Base-by-base conservation (phyloP, 768 basidiomycete genomes). In the Cystofilobasidium macerans region DNA sequence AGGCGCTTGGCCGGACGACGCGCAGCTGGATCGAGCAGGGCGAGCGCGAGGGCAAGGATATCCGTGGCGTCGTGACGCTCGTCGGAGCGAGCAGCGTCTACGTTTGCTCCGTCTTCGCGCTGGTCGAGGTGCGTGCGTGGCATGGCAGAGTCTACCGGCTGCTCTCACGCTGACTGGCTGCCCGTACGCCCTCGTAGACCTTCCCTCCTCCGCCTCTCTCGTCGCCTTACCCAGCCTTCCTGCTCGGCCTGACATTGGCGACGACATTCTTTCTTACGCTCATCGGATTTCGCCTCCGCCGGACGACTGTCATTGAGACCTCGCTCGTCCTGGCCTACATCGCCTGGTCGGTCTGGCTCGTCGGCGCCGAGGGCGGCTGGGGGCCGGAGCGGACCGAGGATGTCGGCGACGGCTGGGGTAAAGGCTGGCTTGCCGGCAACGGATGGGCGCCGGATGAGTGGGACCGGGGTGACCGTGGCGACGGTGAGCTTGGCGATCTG, bases 231-330 rank as follows among this genome's bases (percentile, higher is more conserved):
- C 87, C 90, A 13, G 88, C 92, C 1, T 93, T 92, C 2, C 79
- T 97, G 13, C 80, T 97, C 22, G 93, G 93, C 3, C 86, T 86
- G 2, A 88, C 89, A 2, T 78, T 94, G 65, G 90, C 92, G 0
- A 84, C 89, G 13, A 86, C 94, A 73, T 76, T 94, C 35, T 97
- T 95, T 77, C 80, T 95, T 47, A 91, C 91, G 1, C 80, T 88
- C 70, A 94, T 97, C 69, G 93, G 93, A 8, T 93, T 97, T 75
- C 84, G 84, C 11, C 76, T 92, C 69, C 83, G 89, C 62, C 82
- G 89, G 60, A 94, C 92, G 47, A 94, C 94, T 72, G 87, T 94
- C 57, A 86, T 95, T 63, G 93, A 97, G 75, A 90, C 90, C 3
- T 85, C 87, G 2, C 84, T 88, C 57, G 83, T 97, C 32, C 86